Conservation (phyloP, 2,329 filamentous ascomycete species). For the Corynespora cassiicola region DNA sequence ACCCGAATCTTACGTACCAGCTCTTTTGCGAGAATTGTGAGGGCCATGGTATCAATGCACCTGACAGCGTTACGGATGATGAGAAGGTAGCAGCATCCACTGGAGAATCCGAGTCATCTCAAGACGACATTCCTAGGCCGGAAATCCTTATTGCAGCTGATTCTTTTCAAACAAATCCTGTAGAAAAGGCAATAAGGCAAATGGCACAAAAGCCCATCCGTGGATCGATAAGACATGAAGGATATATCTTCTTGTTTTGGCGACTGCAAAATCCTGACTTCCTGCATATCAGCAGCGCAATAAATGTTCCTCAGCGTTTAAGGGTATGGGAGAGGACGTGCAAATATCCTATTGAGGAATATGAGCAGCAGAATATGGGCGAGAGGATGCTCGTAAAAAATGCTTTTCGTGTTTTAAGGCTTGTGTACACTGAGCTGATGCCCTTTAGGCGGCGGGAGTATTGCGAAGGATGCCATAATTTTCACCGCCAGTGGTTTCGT, state of each 20-base stretch:
- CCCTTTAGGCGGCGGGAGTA: conserved; percentile 3
- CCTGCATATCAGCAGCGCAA: conserved; percentile 2
- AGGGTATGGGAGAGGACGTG: conserved; percentile 3
- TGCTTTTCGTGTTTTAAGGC: conserved; percentile 5
- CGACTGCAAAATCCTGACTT: conserved; percentile 5
- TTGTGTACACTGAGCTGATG: conserved; percentile 6
- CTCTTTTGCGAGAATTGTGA: conserved; percentile 9
- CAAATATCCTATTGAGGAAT: conserved; percentile 7
- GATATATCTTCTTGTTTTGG: conserved; percentile 5
- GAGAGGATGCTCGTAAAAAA: conserved; percentile 4
- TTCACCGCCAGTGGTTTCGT: conserved; percentile 5
- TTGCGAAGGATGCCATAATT: conserved; percentile 4
- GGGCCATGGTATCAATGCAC: conserved; percentile 3
- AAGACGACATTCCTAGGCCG: background rate
- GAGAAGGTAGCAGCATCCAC: conserved; percentile 1
- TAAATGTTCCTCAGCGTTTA: conserved; percentile 2
- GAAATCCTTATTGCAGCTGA: conserved; percentile 2
- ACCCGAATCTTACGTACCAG: conserved; percentile 4
- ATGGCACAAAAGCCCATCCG: conserved; percentile 2
- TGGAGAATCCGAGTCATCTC: conserved; percentile 1
- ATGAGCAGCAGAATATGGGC: conserved; percentile 5
- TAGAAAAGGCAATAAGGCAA: conserved; percentile 2
- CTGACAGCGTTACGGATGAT: background rate
- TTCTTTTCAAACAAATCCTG: no score
- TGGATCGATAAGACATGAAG: background rate